Percentiles rank a stretch among this genome's conserved stretches.
Evolutionary conservation across 1,284 basidiomycete genomes (phyloP).

Genomic region (Pholiota adiposa): DNA sequence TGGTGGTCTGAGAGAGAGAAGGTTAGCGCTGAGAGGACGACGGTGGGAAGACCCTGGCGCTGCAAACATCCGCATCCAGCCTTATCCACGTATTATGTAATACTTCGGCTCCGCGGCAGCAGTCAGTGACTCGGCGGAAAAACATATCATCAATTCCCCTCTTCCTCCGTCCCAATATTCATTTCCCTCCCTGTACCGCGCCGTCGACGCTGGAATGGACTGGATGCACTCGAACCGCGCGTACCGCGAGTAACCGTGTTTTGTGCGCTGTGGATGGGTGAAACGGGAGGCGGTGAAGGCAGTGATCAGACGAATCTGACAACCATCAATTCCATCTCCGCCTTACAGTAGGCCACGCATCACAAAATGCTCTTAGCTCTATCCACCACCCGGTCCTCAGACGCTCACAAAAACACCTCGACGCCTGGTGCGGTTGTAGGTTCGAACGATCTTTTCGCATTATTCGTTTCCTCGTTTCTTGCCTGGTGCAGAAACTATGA

Average conservation of each 20-base stretch:
- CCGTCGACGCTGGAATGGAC: neutral
- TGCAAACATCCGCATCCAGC: neutral
- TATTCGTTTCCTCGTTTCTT: slow-evolving; percentile 13
- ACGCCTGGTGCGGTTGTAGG: slow-evolving; percentile 26
- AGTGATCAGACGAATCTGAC: neutral
- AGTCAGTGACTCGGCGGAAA: neutral
- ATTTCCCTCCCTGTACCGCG: neutral
- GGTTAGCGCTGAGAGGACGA: slow-evolving; percentile 3
- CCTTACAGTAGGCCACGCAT: neutral
- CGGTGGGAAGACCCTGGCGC: neutral
- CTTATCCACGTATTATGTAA: slow-evolving; percentile 5
- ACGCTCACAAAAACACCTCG: slow-evolving; percentile 18
- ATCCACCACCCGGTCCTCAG: slow-evolving; percentile 9
- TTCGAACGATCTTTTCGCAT: slow-evolving; percentile 3
- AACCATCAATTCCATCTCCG: slow-evolving; percentile 12
- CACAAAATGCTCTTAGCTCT: neutral
- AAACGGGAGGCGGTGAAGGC: neutral
- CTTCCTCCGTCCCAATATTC: neutral
- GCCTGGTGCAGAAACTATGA: slow-evolving; percentile 25
- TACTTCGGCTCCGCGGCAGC: neutral
- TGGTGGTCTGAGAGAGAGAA: slow-evolving; percentile 30
- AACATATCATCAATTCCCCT: neutral
- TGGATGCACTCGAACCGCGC: neutral
- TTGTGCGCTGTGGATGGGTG: neutral
- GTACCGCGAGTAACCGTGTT: too few species aligned